phyloP scores from a whole-genome alignment of 73 alveolate genomes.

The Tetrahymena borealis region DNA sequence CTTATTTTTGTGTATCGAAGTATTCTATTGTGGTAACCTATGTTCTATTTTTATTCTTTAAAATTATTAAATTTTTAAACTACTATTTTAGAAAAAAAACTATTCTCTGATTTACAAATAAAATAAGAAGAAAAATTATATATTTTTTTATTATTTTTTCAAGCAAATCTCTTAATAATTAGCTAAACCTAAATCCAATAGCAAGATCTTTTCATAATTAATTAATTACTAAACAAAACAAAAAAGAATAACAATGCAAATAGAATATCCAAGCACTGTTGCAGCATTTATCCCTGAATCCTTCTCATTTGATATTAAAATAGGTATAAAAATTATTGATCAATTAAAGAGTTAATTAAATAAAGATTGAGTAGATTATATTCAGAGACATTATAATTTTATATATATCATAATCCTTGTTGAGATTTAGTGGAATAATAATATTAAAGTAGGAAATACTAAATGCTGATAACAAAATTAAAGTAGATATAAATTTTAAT shows the following conservation, averaged over 20 bases:
- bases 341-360: background rate
- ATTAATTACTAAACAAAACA: background rate
- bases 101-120: background rate
- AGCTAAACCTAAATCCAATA: background rate
- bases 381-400: background rate
- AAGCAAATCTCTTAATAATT: background rate
- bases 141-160: background rate
- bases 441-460: too few species aligned
- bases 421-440: too few species aligned
- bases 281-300: background rate
- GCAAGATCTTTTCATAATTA: background rate
- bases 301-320: background rate
- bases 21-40: background rate
- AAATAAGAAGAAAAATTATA: background rate
- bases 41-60: background rate
- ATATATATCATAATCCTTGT: too few species aligned
- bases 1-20: background rate
- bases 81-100: background rate
- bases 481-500: background rate
- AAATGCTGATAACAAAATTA: background rate
- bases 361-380: too few species aligned
- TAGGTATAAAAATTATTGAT: background rate
- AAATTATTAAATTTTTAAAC: too few species aligned
- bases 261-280: background rate
- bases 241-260: background rate